phyloP scores from a whole-genome alignment of 2,329 filamentous ascomycete species.

The Byssothecium circinans region DNA sequence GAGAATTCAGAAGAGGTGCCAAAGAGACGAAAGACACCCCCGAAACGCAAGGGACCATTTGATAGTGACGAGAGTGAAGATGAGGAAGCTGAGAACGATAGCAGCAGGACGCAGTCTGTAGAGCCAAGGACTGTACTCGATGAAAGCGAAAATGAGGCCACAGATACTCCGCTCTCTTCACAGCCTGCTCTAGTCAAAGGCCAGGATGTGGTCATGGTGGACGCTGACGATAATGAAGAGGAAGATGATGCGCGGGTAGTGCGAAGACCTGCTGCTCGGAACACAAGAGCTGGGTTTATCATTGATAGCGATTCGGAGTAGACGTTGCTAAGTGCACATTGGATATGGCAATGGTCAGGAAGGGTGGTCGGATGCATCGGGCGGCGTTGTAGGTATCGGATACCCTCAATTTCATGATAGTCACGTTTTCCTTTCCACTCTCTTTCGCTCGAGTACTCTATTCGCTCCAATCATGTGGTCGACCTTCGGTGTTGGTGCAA shows the following conservation, averaged over 20 bases:
- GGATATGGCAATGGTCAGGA: neutral
- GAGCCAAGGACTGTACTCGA: conserved; percentile 19
- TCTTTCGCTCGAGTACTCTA: neutral
- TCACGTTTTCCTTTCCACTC: neutral
- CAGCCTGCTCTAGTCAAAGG: conserved; percentile 27
- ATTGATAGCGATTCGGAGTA: conserved; percentile 50
- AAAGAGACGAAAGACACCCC: conserved; percentile 38
- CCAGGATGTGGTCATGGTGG: conserved; percentile 29
- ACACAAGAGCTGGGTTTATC: conserved; percentile 47
- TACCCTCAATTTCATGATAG: conserved; percentile 21
- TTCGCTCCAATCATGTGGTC: neutral
- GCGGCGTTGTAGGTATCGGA: conserved; percentile 25
- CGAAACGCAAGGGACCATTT: conserved; percentile 32
- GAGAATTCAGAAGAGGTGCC: conserved; percentile 19
- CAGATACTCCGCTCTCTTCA: conserved; percentile 47
- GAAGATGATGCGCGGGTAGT: conserved; percentile 45
- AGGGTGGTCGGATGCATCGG: conserved; percentile 12
- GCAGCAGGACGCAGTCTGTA: conserved; percentile 32
- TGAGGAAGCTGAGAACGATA: conserved; percentile 20
- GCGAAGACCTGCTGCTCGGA: conserved; percentile 40
- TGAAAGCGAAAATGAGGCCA: conserved; percentile 35
- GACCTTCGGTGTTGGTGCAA: neutral
- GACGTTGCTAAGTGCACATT: no score
- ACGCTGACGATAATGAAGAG: conserved; percentile 42
- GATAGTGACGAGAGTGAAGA: conserved; percentile 31